These are phyloP conservation scores for Cnidoscolus chayamansa DNA, from an alignment of 441 rosid genomes.

Conservation along the genomic window DNA sequence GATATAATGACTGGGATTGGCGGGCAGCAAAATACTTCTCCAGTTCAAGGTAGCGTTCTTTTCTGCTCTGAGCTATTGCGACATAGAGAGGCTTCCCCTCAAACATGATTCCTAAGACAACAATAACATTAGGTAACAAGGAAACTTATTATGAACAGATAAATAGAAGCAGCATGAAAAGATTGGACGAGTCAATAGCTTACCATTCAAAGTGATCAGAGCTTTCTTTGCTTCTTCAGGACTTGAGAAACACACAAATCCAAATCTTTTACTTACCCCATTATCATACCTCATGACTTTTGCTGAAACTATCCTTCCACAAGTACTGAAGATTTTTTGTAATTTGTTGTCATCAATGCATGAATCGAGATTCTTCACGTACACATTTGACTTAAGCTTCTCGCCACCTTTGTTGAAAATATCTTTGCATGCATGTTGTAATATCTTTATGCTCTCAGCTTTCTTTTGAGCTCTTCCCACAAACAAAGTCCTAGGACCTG, in stretches of 20 bases:
- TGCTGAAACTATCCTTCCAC: slow-evolving; percentile 49
- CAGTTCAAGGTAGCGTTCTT: slow-evolving; percentile 35
- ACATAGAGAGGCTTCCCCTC: slow-evolving; percentile 47
- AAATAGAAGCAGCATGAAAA: not conserved
- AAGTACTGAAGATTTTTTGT: slow-evolving; percentile 39
- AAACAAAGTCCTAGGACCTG: slow-evolving; percentile 55
- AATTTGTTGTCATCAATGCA: slow-evolving; percentile 45
- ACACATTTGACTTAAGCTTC: slow-evolving; percentile 45
- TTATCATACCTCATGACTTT: slow-evolving; percentile 46
- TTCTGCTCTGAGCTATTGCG: slow-evolving; percentile 57
- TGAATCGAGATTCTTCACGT: slow-evolving; percentile 52
- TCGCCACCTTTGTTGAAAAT: slow-evolving; percentile 17
- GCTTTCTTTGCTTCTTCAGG: slow-evolving; percentile 50
- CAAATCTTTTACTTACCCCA: slow-evolving; percentile 64
- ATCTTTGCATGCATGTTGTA: slow-evolving; percentile 31
- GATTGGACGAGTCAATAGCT: not conserved
- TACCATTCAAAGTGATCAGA: slow-evolving; percentile 45
- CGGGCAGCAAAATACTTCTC: slow-evolving; percentile 25
- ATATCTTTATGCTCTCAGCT: slow-evolving; percentile 53
- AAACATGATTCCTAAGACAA: slow-evolving; percentile 36
- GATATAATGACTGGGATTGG: slow-evolving; percentile 17
- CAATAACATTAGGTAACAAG: slow-evolving; percentile 7
- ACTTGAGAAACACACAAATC: slow-evolving; percentile 65
- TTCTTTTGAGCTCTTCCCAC: slow-evolving; percentile 62
- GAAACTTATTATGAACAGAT: slow-evolving; percentile 9